A percentile compares a stretch with the other conserved stretches of the same genome.
Evolutionary conservation across 1,284 basidiomycete species (phyloP).

Genomic region (Papiliotrema terrestris): DNA sequence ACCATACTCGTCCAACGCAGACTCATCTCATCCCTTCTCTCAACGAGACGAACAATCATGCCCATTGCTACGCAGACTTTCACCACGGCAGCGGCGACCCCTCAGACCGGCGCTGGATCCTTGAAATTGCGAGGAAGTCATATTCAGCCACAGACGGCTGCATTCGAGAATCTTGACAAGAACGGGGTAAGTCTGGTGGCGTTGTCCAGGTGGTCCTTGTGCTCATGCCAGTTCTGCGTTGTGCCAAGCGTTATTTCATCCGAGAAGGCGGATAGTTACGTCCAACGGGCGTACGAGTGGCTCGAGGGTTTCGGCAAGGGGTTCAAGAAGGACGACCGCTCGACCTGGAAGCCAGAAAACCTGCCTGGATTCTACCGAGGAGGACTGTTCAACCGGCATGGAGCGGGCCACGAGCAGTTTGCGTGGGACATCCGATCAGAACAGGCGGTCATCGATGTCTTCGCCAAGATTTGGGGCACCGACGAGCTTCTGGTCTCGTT

Average conservation of each 20-base stretch:
- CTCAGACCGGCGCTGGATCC: not conserved
- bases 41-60: not conserved
- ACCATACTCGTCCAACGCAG: too few relatives aligned
- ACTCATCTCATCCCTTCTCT: not conserved
- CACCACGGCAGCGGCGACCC: not conserved
- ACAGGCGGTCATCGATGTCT: constrained; percentile 39
- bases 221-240: constrained; percentile 33
- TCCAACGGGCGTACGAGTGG: constrained; percentile 40
- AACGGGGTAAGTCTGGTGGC: constrained; percentile 26
- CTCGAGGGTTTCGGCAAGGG: constrained; percentile 43
- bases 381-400: constrained; percentile 40
- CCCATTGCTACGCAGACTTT: not conserved
- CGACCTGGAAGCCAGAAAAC: constrained; percentile 41
- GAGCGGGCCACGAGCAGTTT: constrained; percentile 45
- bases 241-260: constrained; percentile 37
- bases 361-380: constrained; percentile 40
- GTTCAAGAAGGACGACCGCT: constrained; percentile 44
- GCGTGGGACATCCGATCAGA: constrained; percentile 49
- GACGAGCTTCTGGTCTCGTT: constrained; percentile 47
- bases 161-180: constrained; percentile 26
- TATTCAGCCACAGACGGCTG: constrained; percentile 9
- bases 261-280: constrained; percentile 38
- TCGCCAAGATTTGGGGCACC: constrained; percentile 47
- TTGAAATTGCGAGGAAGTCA: constrained; percentile 25
- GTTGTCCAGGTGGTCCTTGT: not conserved